Evolutionary conservation across 306 rosid species (phyloP), one percentile per base, ranked within the genome.

Genomic region (Rubus parviflorus): DNA sequence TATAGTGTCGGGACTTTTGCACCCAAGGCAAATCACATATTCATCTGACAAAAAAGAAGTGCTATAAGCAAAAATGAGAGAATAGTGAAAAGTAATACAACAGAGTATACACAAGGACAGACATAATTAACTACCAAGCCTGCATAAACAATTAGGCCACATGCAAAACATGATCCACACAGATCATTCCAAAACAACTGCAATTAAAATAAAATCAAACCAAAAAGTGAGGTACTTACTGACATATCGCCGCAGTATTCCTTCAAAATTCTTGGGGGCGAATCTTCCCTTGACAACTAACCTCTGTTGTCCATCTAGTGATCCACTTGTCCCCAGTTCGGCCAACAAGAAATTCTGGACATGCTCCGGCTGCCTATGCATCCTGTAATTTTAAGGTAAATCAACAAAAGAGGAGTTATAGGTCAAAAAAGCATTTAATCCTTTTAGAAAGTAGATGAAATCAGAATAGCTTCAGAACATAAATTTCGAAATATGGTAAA

Each of bases 311-410:
- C 97, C 97, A 78, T 95, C 99, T 67, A 95, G 97, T 15, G 99
- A 95, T 16, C 99, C 99, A 79, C 93, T 95, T 15, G 99, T 95
- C 62, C 99, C 99, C 88, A 92, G 77, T 69, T 95, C 99, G 14
- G 97, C 96, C 75, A 95, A 90, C 90, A 92, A 86, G 89, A 95
- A 95, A 63, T 93, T 88, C 97, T 90, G 91, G 73, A 95, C 97
- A 74, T 95, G 99, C 73, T 95, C 99, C 9, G 99, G 97, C 85
- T 90, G 97, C 53, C 99, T 89, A 82, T 92, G 97, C 99, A 95
- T 92, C 83, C 99, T 88, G 66, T 38, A 80, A 67, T 72, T 75
- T 75, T 42, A 25, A n/a, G 9, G 20, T 7, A 38, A n/a, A 63
- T 15, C 23, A 66, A 41, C 13, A 41, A 15, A 40, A 73, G 30